Percentiles rank a stretch among this genome's conserved stretches.
These are phyloP conservation scores for Nakataea oryzae DNA, from an alignment of 2,329 filamentous ascomycete species.

Conservation along the genomic window DNA sequence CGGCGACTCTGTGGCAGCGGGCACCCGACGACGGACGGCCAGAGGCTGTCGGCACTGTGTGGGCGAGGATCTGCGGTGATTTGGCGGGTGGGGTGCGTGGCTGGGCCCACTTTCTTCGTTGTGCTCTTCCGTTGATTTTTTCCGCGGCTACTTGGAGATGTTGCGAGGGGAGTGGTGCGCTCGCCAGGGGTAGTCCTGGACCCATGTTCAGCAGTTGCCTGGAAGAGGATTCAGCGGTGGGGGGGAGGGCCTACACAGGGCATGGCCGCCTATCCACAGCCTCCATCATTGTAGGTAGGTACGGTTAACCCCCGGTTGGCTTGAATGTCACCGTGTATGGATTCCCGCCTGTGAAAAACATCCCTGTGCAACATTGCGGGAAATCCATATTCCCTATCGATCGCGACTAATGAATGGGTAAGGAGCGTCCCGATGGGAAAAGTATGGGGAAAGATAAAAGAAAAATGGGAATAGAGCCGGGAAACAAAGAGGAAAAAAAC, in stretches of 20 bases:
- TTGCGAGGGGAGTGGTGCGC: no score
- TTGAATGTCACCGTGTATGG: no score
- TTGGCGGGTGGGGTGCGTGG: neutral
- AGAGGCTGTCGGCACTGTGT: neutral
- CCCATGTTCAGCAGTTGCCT: neutral
- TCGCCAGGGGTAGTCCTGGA: neutral
- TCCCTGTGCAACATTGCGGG: no score
- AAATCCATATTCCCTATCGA: no score
- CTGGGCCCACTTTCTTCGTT: neutral
- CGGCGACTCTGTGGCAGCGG: neutral
- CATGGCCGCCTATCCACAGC: neutral
- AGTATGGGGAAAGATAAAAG: no score
- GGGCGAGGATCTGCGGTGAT: neutral
- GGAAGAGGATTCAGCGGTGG: neutral
- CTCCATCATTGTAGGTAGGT: neutral
- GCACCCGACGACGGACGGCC: neutral
- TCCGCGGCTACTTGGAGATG: neutral
- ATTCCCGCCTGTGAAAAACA: no score
- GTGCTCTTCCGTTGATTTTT: neutral
- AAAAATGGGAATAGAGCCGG: no score
- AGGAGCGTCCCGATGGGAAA: no score
- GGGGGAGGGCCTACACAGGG: no score
- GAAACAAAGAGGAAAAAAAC: no score
- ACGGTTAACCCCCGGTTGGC: no score
- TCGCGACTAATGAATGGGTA: no score